Conservation (phyloP, 352 stramenopile species). For the Blastocystis hominis region DNA sequence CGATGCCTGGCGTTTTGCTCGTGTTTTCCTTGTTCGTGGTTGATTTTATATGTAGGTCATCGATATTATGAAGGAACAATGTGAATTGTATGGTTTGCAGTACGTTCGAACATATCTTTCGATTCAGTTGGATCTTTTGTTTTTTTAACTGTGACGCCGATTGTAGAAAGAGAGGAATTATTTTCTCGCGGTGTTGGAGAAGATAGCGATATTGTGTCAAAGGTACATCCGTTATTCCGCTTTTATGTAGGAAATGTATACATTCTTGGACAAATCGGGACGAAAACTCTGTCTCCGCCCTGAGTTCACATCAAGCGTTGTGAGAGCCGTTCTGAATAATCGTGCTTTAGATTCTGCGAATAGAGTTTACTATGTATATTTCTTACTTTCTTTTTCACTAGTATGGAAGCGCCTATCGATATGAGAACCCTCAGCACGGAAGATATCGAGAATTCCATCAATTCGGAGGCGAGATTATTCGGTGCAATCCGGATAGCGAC, state of each 20-base stretch:
- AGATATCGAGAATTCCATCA: conserved; percentile 56
- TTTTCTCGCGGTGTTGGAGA: conserved; percentile 23
- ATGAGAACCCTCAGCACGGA: conserved; percentile 50
- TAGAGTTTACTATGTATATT: conserved; percentile 35
- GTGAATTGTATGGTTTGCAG: conserved; percentile 33
- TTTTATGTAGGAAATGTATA: conserved; percentile 54
- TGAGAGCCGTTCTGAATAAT: conserved; percentile 20
- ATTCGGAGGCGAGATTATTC: conserved; percentile 51
- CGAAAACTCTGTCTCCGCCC: conserved; percentile 34
- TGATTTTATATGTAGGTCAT: conserved; percentile 5
- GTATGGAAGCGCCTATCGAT: conserved; percentile 56
- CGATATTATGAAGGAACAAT: not conserved
- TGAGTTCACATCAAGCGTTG: conserved; percentile 48
- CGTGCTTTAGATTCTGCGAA: not conserved
- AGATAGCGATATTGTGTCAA: conserved; percentile 38
- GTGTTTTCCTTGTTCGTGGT: not conserved
- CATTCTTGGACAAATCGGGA: conserved; percentile 49
- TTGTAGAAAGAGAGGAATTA: conserved; percentile 51
- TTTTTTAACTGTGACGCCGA: not conserved
- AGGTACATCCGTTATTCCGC: not conserved
- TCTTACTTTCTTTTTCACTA: not conserved
- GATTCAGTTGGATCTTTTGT: not conserved
- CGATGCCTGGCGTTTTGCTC: conserved; percentile 29
- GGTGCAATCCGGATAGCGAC: not conserved
- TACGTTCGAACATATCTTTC: conserved; percentile 47